Conservation (phyloP, 129 eudicot genomes). For the Centrapalus pauciflorus region DNA sequence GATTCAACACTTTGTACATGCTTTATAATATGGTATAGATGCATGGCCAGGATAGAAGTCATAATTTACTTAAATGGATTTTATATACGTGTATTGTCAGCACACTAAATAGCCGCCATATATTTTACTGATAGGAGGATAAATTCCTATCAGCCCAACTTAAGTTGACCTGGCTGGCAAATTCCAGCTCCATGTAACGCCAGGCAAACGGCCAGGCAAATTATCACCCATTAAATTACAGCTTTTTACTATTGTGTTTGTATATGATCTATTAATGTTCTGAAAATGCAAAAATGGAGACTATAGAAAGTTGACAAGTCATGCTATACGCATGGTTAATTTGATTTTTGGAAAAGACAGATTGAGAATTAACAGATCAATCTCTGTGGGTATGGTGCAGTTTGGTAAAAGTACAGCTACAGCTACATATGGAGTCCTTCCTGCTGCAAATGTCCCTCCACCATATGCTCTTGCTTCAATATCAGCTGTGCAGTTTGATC, state of each 20-base stretch:
- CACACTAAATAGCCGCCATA: too few relatives aligned
- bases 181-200: too few relatives aligned
- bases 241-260: not conserved
- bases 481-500: conserved; percentile 80
- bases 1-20: too few relatives aligned
- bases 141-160: too few relatives aligned
- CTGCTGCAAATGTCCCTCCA: conserved; percentile 96
- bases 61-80: too few relatives aligned
- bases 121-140: too few relatives aligned
- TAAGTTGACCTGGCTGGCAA: too few relatives aligned
- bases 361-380: not conserved
- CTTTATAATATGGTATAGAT: not conserved
- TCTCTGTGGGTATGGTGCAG: conserved; percentile 38
- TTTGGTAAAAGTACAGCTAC: conserved; percentile 87
- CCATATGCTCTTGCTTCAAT: conserved; percentile 97
- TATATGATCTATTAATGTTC: not conserved
- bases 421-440: conserved; percentile 97
- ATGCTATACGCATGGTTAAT: not conserved
- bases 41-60: not conserved
- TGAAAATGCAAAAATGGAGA: not conserved
- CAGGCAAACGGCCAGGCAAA: too few relatives aligned
- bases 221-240: too few relatives aligned
- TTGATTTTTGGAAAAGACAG: not conserved
- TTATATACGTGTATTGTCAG: too few relatives aligned
- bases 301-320: not conserved